These are phyloP conservation scores for Fonsecaea erecta DNA, from an alignment of 2,329 filamentous ascomycete genomes.

Conservation along the genomic window DNA sequence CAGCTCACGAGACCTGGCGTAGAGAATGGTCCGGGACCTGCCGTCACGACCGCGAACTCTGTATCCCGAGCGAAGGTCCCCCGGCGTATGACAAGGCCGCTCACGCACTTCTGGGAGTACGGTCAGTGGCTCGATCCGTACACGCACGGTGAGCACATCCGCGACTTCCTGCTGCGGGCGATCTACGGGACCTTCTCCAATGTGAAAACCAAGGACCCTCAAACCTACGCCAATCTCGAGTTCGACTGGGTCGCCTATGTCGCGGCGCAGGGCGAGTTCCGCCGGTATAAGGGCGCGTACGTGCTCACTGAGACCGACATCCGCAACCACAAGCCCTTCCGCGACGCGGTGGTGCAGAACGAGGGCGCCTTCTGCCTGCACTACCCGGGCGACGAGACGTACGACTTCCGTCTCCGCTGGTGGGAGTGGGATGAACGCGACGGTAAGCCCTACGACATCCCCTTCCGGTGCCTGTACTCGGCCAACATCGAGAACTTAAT, in stretches of 20 bases:
- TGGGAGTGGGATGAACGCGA: slow-evolving; percentile 23
- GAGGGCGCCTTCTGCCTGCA: slow-evolving; percentile 85
- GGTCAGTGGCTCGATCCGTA: slow-evolving; percentile 33
- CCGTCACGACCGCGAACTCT: neutral
- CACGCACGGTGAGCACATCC: slow-evolving; percentile 26
- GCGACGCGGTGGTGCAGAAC: slow-evolving; percentile 84
- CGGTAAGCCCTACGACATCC: slow-evolving; percentile 8
- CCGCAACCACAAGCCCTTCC: slow-evolving; percentile 7
- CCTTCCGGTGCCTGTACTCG: slow-evolving; percentile 18
- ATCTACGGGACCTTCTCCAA: slow-evolving; percentile 35
- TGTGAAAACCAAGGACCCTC: slow-evolving; percentile 27
- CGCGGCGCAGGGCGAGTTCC: slow-evolving; percentile 17
- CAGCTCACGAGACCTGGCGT: slow-evolving; percentile 11
- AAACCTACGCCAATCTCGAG: slow-evolving; percentile 31
- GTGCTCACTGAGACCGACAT: slow-evolving; percentile 17
- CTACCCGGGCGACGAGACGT: slow-evolving; percentile 11
- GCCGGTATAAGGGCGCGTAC: slow-evolving; percentile 16
- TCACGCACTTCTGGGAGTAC: slow-evolving; percentile 24
- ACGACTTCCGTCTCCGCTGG: slow-evolving; percentile 15
- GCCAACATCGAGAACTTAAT: slow-evolving; percentile 13
- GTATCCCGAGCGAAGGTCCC: neutral
- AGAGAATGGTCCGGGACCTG: slow-evolving; percentile 13
- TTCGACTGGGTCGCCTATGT: slow-evolving; percentile 29
- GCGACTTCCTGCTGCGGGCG: slow-evolving; percentile 31
- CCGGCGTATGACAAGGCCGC: slow-evolving; percentile 9